Conservation (phyloP, 495 filamentous ascomycete species). For the Penicillium atrosanguineum region DNA sequence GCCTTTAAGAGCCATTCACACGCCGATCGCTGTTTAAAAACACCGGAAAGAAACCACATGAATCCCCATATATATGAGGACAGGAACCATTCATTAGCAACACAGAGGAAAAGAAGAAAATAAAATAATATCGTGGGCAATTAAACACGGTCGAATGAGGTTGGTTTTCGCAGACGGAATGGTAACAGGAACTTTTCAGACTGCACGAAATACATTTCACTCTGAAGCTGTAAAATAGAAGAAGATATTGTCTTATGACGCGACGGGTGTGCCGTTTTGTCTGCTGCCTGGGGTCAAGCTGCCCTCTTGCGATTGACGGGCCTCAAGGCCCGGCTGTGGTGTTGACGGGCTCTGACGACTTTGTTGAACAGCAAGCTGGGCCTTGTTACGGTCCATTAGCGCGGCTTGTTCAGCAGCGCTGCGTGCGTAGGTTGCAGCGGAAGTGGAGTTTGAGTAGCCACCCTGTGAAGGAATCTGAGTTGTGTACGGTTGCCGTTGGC, state of each 20-base stretch:
- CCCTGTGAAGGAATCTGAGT: slow-evolving; percentile 30
- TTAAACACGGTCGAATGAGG: neutral
- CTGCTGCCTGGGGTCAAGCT: slow-evolving; percentile 41
- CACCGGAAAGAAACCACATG: slow-evolving; percentile 12
- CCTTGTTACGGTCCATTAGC: slow-evolving; percentile 44
- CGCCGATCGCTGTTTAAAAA: slow-evolving; percentile 25
- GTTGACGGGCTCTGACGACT: slow-evolving; percentile 37
- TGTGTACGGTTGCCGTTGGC: slow-evolving; percentile 14
- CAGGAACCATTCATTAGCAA: slow-evolving; percentile 21
- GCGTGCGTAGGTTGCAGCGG: slow-evolving; percentile 39
- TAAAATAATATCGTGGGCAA: neutral
- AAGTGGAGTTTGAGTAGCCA: slow-evolving; percentile 40
- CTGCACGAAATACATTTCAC: neutral
- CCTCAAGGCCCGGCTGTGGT: slow-evolving; percentile 35
- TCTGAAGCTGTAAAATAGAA: neutral
- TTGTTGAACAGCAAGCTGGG: slow-evolving; percentile 39
- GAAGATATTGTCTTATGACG: slow-evolving; percentile 17
- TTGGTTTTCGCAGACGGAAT: neutral
- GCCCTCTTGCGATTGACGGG: slow-evolving; percentile 33
- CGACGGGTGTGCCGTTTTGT: slow-evolving; percentile 44
- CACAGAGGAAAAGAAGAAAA: slow-evolving; percentile 15
- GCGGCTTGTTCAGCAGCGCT: slow-evolving; percentile 48
- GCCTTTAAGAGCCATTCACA: slow-evolving; percentile 19
- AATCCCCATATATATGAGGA: slow-evolving; percentile 8
- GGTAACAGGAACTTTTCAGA: neutral